phyloP scores from a whole-genome alignment of 768 basidiomycete genomes.

The Calocybe cyanea region DNA sequence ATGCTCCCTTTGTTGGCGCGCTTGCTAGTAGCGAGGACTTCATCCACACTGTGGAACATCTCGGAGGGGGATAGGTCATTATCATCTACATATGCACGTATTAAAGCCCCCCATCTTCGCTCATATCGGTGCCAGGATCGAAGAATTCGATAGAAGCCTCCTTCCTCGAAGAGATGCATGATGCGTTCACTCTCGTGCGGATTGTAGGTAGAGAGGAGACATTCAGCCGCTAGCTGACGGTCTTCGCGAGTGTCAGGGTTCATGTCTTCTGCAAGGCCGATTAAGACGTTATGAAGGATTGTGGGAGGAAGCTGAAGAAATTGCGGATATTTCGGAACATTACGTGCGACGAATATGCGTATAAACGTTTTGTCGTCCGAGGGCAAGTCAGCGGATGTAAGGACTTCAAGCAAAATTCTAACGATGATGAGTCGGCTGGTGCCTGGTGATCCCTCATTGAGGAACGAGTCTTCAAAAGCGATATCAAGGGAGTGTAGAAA shows the following conservation, averaged over 20 bases:
- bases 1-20: constrained; percentile 46
- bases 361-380: constrained; percentile 74
- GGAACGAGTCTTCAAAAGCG: constrained; percentile 89
- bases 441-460: constrained; percentile 69
- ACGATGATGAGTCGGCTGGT: constrained; percentile 79
- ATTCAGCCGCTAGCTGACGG: constrained; percentile 92
- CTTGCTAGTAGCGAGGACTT: constrained; percentile 48
- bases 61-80: constrained; percentile 54
- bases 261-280: constrained; percentile 69
- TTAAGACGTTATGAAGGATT: constrained; percentile 69
- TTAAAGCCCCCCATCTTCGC: constrained; percentile 66
- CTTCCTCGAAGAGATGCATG: constrained; percentile 65
- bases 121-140: constrained; percentile 78
- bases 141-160: constrained; percentile 90
- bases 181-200: constrained; percentile 75
- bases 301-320: constrained; percentile 65
- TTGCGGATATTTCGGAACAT: constrained; percentile 95
- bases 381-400: constrained; percentile 50
- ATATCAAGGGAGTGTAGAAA: constrained; percentile 92
- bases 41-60: constrained; percentile 63
- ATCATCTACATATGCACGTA: constrained; percentile 75
- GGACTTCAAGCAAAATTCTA: constrained; percentile 79
- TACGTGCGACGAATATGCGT: constrained; percentile 94
- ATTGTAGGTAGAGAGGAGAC: constrained; percentile 85
- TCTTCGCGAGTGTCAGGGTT: constrained; percentile 85